These are phyloP conservation scores for Geotrichum bryndzae DNA, from an alignment of 1,139 yeast species.

Conservation along the genomic window DNA sequence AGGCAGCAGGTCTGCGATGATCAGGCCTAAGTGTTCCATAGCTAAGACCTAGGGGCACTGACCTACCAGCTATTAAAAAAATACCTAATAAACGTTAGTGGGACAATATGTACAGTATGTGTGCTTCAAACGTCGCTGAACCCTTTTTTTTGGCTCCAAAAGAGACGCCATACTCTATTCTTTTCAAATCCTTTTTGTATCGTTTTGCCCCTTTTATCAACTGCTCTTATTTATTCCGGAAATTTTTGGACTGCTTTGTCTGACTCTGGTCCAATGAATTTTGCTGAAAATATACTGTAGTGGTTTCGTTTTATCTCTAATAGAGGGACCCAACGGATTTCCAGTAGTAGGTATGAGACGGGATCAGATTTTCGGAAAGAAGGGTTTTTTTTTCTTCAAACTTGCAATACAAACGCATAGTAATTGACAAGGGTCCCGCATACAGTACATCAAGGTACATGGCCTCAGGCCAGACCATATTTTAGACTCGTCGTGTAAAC, in stretches of 20 bases:
- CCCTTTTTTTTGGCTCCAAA: neutral
- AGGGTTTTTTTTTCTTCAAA: neutral
- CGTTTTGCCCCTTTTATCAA: too few relatives aligned
- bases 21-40: neutral
- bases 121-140: neutral
- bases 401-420: neutral
- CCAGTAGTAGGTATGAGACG: too few relatives aligned
- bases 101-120: neutral
- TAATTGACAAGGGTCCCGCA: neutral
- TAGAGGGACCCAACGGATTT: too few relatives aligned
- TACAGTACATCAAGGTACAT: neutral
- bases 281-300: too few relatives aligned
- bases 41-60: neutral
- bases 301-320: too few relatives aligned
- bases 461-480: neutral
- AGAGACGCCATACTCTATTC: too few relatives aligned
- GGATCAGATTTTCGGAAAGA: neutral
- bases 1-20: neutral
- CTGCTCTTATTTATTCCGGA: too few relatives aligned
- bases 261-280: too few relatives aligned
- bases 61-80: neutral
- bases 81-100: neutral
- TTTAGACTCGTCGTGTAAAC: too few relatives aligned
- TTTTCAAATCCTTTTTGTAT: too few relatives aligned
- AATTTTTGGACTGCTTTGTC: too few relatives aligned